phyloP scores from a whole-genome alignment of 805 yeast species.

The Millerago galiae region DNA sequence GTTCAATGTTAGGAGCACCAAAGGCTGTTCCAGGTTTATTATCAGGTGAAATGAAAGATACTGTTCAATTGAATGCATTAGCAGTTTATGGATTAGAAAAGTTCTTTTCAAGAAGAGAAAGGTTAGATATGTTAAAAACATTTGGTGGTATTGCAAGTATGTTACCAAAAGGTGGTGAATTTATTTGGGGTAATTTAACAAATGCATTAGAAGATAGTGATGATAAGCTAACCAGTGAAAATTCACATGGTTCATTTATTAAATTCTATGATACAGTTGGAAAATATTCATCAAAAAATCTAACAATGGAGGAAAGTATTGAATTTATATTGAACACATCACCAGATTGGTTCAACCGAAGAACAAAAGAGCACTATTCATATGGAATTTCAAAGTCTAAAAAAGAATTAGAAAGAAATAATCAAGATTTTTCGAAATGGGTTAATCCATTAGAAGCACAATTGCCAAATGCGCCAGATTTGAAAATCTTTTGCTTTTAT shows the following conservation, averaged over 20 bases:
- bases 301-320: conserved; percentile 63
- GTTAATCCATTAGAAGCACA: conserved; percentile 90
- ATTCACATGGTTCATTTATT: conserved; percentile 67
- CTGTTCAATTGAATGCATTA: conserved; percentile 85
- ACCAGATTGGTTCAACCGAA: conserved; percentile 68
- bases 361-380: conserved; percentile 69
- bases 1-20: conserved; percentile 90
- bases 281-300: conserved; percentile 38
- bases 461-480: conserved; percentile 87
- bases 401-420: conserved; percentile 56
- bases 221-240: conserved; percentile 1
- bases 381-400: conserved; percentile 63
- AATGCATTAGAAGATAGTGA: conserved; percentile 65
- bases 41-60: conserved; percentile 98
- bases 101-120: conserved; percentile 83
- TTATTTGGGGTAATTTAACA: conserved; percentile 74
- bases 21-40: conserved; percentile 85
- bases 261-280: conserved; percentile 48
- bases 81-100: conserved; percentile 94
- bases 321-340: conserved; percentile 57
- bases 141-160: conserved; percentile 95
- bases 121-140: conserved; percentile 76
- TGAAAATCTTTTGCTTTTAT: conserved; percentile 84
- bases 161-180: conserved; percentile 93
- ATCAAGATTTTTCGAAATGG: conserved; percentile 78